Evolutionary conservation across 148 eudicot species (phyloP).

Genomic region (Heliamphora exappendiculata): DNA sequence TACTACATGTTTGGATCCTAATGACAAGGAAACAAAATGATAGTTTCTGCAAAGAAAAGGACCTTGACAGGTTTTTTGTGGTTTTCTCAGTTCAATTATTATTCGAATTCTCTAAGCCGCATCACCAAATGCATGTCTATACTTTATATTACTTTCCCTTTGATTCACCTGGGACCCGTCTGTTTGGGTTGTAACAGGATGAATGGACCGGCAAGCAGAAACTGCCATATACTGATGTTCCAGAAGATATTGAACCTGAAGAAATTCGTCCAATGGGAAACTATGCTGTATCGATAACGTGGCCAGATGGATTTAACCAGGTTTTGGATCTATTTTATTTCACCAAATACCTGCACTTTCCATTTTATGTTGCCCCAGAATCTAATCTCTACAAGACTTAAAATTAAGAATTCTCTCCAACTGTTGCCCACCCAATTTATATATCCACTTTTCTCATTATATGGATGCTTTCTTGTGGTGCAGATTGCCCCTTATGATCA

Average conservation of each 20-base stretch:
- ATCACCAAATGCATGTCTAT: neutral
- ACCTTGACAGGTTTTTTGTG: neutral
- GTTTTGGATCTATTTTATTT: slow-evolving; percentile 22
- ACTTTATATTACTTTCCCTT: neutral
- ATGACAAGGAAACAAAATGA: neutral
- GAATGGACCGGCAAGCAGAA: slow-evolving; percentile 99
- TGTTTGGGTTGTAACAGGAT: slow-evolving; percentile 47
- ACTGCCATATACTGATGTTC: slow-evolving; percentile 65
- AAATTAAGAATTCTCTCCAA: neutral
- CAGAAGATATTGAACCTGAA: slow-evolving; percentile 96
- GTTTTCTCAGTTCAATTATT: neutral
- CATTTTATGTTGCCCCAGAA: neutral
- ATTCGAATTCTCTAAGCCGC: neutral
- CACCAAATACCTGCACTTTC: neutral
- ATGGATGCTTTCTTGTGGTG: slow-evolving; percentile 14
- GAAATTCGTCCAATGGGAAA: slow-evolving; percentile 98
- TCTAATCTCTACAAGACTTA: neutral
- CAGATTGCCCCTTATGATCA: slow-evolving; percentile 99
- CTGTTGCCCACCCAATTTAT: neutral
- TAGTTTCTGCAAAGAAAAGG: neutral
- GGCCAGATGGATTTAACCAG: slow-evolving; percentile 99
- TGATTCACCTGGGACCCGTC: neutral
- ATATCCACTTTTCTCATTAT: neutral
- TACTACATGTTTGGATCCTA: neutral
- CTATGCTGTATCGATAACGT: slow-evolving; percentile 89